Evolutionary conservation across 2,329 filamentous ascomycete species (phyloP).

Genomic region (Geosmithia flava): DNA sequence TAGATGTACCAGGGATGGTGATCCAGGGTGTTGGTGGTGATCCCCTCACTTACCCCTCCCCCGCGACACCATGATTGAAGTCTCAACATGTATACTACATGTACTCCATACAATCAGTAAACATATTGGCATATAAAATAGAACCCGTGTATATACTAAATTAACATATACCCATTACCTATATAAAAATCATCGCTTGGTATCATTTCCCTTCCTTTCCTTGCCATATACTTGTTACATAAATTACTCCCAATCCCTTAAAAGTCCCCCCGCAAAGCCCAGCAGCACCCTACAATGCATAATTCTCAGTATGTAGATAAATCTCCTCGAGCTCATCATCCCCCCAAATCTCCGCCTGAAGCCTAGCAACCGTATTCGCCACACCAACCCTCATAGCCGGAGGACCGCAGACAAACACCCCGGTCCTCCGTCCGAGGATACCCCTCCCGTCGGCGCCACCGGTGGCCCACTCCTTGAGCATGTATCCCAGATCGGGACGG

Average conservation of each 20-base stretch:
- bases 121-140: no score
- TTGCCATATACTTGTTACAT: background rate
- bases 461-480: constrained; percentile 71
- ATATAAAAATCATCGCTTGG: constrained; percentile 3
- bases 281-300: constrained; percentile 53
- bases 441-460: constrained; percentile 54
- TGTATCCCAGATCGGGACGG: constrained; percentile 74
- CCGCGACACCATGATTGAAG: no score
- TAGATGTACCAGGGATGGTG: no score
- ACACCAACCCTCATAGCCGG: constrained; percentile 80
- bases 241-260: background rate
- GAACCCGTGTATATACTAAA: no score
- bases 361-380: constrained; percentile 66
- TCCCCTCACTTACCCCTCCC: no score
- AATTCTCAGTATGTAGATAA: constrained; percentile 91
- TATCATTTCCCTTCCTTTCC: constrained; percentile 1
- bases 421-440: constrained; percentile 67
- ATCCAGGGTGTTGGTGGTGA: no score
- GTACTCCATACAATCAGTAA: no score
- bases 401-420: constrained; percentile 88
- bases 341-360: constrained; percentile 76
- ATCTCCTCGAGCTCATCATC: constrained; percentile 75
- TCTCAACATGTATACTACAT: no score
- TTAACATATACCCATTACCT: no score
- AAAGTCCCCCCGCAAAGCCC: background rate